Evolutionary conservation across 1,284 basidiomycete species (phyloP).

Genomic region (Heterobasidion irregulare): DNA sequence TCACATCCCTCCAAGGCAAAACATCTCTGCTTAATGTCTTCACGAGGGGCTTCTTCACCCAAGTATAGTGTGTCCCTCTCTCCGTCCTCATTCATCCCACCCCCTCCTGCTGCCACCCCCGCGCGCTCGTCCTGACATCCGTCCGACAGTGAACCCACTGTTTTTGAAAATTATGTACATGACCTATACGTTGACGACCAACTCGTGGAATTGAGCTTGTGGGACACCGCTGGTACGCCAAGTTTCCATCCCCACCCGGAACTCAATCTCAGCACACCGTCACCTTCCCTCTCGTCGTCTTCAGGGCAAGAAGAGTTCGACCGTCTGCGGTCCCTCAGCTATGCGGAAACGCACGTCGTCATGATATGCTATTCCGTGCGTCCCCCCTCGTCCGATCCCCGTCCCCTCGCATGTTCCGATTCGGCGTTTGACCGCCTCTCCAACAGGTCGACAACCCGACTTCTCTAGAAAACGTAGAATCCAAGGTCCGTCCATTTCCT

Average conservation of each 20-base stretch:
- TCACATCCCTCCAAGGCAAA: slow-evolving; percentile 40
- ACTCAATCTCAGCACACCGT: background rate
- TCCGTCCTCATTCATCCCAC: background rate
- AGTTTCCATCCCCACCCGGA: background rate
- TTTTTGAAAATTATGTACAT: slow-evolving; percentile 92
- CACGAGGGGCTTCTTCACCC: slow-evolving; percentile 80
- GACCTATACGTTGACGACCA: slow-evolving; percentile 79
- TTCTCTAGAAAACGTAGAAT: slow-evolving; percentile 48
- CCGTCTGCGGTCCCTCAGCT: slow-evolving; percentile 81
- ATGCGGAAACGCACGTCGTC: slow-evolving; percentile 92
- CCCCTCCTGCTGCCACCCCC: background rate
- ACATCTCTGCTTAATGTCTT: slow-evolving; percentile 81
- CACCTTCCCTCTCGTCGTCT: background rate
- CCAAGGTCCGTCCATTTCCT: slow-evolving; percentile 52
- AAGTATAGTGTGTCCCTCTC: slow-evolving; percentile 65
- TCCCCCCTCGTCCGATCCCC: background rate
- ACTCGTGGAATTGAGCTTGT: slow-evolving; percentile 82
- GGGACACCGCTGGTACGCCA: slow-evolving; percentile 89
- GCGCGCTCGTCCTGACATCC: background rate
- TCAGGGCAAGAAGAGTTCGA: slow-evolving; percentile 96
- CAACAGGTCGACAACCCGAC: slow-evolving; percentile 69
- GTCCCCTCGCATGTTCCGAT: background rate
- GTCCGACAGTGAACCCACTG: slow-evolving; percentile 62
- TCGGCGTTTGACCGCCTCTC: background rate
- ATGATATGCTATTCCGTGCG: slow-evolving; percentile 90